Evolutionary conservation across 805 yeast genomes (phyloP), one percentile per base, ranked within the genome.

Genomic region (Metschnikowia kofuensis): DNA sequence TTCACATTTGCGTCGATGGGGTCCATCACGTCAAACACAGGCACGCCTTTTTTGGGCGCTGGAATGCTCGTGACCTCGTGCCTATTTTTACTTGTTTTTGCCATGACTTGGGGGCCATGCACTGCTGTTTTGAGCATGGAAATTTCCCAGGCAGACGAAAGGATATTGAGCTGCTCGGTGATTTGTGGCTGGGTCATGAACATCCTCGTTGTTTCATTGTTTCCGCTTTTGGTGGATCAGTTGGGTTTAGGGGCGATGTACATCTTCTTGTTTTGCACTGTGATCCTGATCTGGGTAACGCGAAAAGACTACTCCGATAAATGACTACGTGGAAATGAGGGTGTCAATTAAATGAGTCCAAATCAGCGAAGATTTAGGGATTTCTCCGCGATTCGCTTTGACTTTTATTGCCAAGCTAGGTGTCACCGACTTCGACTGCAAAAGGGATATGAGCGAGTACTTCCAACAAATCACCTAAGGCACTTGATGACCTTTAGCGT

Each of bases 71-170:
- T 51, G 11, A 38, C 59, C 9, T 57, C 56, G 7, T 55, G 60
- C 21, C n/a, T 50, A 8, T 63, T 57, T 38, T 52, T 63, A 34
- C 45, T 63, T 13, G 48, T 49, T 6, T 65, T 63, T 45, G 59
- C 70, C 8, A 40, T 53, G 13, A 56, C 62, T 42, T 68, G 73
- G 74, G 72, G 73, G 5, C 70, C 72, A 3, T 53, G 67, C 21
- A 51, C 61, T 13, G 66, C 66, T 4, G 55, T 65, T 37, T 13
- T 62, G 31, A 57, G 58, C 45, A 62, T 57, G 47, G 55, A 57
- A 11, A 37, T 64, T 14, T 58, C 64, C n/a, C 48, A 48, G 6
- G 64, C 64, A 40, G 54, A 59, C 39, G 58, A 62, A 36, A 16
- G 51, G 9, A 52, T 57, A 3, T 55, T 64, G 36, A 52, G 62